Evolutionary conservation across 2,329 filamentous ascomycete genomes (phyloP), one percentile per base, ranked within the genome.

Genomic region (Sclerotinia sclerotiorum): DNA sequence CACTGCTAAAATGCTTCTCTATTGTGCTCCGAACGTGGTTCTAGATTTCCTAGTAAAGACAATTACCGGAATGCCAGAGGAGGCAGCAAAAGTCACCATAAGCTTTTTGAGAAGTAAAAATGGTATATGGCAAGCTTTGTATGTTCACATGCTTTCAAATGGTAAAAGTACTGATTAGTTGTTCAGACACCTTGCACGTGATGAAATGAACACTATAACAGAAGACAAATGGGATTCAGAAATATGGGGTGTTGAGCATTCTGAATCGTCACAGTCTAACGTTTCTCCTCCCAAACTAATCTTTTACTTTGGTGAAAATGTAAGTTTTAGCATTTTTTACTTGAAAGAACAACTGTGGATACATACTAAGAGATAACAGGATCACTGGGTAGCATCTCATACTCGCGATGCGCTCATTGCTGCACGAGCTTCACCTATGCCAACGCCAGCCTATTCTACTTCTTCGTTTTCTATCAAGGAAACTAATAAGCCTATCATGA

Each of bases 311-410:
- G 87, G 83, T 2, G 79, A 83, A 70, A 78, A 84, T 52, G 76
- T 78, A 65, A 57, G 69, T 67, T 15, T 46, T 27, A 51, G 3
- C 46, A 15, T 51, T 6, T n/a, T 11, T 58, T 19, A 29, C 17
- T 60, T 3, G 3, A 27, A 29, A 27, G 24, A 44, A 24, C 7
- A 17, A 24, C 5, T n/a, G 3, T 29, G 8, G 17, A 52, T 64
- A 32, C 24, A 21, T 32, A 15, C 67, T 71, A 32, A 72, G 48
- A 56, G 21, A 27, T n/a, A 27, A 17, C 21, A 77, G 63, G 88
- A 90, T 70, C 83, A 88, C 68, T 90, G 88, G 88, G 85, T 90
- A 1, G 84, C 84, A 3, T 79, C 86, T 60, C 79, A 82, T 62
- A 81, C 82, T 58, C 80, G 87, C 11, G 85, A 89, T 71, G 81